Evolutionary conservation across 2,329 filamentous ascomycete genomes (phyloP), one percentile per base, ranked within the genome.

Genomic region (Exserohilum rostratum): DNA sequence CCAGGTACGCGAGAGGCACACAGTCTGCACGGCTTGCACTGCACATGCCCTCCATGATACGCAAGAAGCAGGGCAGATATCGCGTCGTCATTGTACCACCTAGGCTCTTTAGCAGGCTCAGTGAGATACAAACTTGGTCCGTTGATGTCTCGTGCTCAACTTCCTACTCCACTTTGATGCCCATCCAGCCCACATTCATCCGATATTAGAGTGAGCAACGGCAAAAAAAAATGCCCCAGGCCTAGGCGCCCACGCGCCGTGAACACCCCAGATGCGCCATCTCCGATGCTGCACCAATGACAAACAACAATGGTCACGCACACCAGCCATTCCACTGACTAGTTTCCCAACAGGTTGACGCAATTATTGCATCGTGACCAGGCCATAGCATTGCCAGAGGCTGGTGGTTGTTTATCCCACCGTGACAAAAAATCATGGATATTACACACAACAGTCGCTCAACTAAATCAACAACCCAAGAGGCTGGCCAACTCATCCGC

Each of bases 401-500:
- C 49, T 42, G 53, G 50, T 50, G 38, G 37, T 52, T 25, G 42
- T 47, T 38, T 50, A 50, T 42, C 42, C 54, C 58, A 54, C 55
- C 18, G 31, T 17, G 18, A 40, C 22, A 18, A 15, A 34, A 42
- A 39, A 49, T 49, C 17, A 7, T 50, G 33, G 44, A 31, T 30
- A 49, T 53, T 29, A 15, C 39, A 50, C 46, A 52, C 25, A 46
- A 27, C 43, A 52, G 11, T 18, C 30, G 12, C 25, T 33, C 20
- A 25, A 34, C 27, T 25, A 38, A 20, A 29, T 58, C 55, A 71
- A 47, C 70, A 64, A 6, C 70, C 66, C 44, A 77, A 54, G 35
- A 77, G 61, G 29, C 66, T 71, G 75, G 90, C 84, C 68, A 93
- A 75, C 74, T 93, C 90, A 80, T 88, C 88, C 3, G 88, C 86